These are phyloP conservation scores for Chalciporus piperatus DNA, from an alignment of 768 basidiomycete species.

Conservation along the genomic window DNA sequence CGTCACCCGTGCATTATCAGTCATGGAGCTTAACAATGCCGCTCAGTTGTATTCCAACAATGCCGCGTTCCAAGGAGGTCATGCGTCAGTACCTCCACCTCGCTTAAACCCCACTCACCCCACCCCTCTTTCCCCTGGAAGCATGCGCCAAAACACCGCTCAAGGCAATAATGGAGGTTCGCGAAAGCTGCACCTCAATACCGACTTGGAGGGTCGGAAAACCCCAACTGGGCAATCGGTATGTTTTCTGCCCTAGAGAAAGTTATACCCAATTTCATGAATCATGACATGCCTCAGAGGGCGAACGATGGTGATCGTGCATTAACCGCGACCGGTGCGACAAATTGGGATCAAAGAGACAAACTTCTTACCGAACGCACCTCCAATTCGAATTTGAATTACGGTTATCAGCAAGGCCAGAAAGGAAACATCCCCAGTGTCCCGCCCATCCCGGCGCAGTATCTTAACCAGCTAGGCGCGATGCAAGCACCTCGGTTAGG, in stretches of 20 bases:
- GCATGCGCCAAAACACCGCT: slow-evolving; percentile 38
- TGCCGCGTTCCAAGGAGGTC: slow-evolving; percentile 41
- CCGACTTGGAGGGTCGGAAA: slow-evolving; percentile 67
- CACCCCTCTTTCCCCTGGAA: slow-evolving; percentile 40
- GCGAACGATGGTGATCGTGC: slow-evolving; percentile 33
- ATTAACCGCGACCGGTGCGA: slow-evolving; percentile 34
- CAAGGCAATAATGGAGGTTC: slow-evolving; percentile 38
- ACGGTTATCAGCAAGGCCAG: slow-evolving; percentile 46
- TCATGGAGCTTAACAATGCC: slow-evolving; percentile 54
- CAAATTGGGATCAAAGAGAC: slow-evolving; percentile 67
- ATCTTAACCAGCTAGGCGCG: slow-evolving; percentile 52
- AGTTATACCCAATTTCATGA: slow-evolving; percentile 37
- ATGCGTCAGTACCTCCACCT: slow-evolving; percentile 57
- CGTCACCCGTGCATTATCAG: slow-evolving; percentile 68
- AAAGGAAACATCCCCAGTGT: slow-evolving; percentile 55
- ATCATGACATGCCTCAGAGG: slow-evolving; percentile 34
- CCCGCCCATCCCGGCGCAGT: slow-evolving; percentile 72
- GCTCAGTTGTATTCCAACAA: slow-evolving; percentile 29
- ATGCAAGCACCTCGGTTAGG: slow-evolving; percentile 38
- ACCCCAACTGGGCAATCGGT: slow-evolving; percentile 55
- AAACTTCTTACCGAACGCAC: slow-evolving; percentile 51
- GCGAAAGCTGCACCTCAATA: slow-evolving; percentile 53
- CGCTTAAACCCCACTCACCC: slow-evolving; percentile 57
- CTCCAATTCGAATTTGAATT: slow-evolving; percentile 70
- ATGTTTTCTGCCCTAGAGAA: slow-evolving; percentile 41